A percentile compares a stretch with the other conserved stretches of the same genome.
These are phyloP conservation scores for Passiflora organensis DNA, from an alignment of 345 rosid species.

Conservation along the genomic window DNA sequence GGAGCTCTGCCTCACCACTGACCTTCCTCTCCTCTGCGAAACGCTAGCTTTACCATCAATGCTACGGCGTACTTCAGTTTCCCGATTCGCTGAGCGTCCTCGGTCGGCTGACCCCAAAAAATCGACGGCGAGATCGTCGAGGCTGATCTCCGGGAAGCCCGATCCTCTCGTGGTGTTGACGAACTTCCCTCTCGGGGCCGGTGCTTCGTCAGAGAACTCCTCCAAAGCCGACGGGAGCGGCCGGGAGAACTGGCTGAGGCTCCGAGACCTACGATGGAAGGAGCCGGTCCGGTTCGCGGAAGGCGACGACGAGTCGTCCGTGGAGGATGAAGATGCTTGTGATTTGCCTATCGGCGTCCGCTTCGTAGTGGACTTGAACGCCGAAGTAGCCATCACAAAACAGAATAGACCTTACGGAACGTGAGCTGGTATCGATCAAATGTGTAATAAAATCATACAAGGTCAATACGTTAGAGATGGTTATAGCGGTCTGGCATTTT, in stretches of 20 bases:
- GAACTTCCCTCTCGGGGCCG: conserved; percentile 60
- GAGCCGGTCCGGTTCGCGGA: conserved; percentile 32
- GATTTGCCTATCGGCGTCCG: conserved; percentile 44
- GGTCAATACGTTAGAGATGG: no score
- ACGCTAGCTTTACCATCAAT: conserved; percentile 21
- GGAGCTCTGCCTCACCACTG: conserved; percentile 66
- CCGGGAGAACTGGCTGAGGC: conserved; percentile 80
- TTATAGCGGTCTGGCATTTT: no score
- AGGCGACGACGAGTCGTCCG: conserved; percentile 43
- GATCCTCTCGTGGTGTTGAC: conserved; percentile 86
- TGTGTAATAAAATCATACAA: no score
- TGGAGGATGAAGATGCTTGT: conserved; percentile 22
- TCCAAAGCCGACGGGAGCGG: conserved; percentile 30
- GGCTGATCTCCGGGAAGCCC: conserved; percentile 70
- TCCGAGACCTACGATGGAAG: conserved; percentile 61
- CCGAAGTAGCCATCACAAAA: conserved; percentile 61
- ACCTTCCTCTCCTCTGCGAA: conserved; percentile 74
- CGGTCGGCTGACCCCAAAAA: conserved; percentile 51
- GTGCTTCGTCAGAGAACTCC: conserved; percentile 29
- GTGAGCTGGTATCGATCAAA: no score
- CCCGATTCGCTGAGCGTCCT: conserved; percentile 42
- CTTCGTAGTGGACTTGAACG: conserved; percentile 59
- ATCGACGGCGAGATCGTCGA: conserved; percentile 74
- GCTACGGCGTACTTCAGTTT: conserved; percentile 26
- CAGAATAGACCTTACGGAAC: no score